Evolutionary conservation across 2,329 filamentous ascomycete genomes (phyloP).

Genomic region (Thyridium curvatum): DNA sequence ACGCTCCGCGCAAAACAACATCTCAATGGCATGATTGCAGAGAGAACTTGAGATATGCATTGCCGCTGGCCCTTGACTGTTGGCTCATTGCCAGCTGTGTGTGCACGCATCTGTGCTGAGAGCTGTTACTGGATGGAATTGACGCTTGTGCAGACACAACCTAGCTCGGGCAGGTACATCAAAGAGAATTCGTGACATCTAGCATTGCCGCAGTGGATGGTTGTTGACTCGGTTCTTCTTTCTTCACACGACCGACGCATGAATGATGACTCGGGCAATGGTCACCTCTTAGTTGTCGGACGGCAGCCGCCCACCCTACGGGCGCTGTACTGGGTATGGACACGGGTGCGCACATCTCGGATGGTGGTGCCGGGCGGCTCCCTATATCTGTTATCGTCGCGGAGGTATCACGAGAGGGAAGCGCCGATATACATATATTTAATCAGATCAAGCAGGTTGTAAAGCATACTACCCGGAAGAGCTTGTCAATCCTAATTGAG

Average conservation of each 20-base stretch:
- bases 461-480: constrained; percentile 6
- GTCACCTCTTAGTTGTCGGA: constrained; percentile 2
- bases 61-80: too few relatives aligned
- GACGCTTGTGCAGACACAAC: too few relatives aligned
- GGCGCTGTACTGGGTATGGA: constrained; percentile 16
- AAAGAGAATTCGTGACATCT: too few relatives aligned
- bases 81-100: too few relatives aligned
- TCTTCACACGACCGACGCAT: not conserved
- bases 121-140: too few relatives aligned
- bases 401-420: constrained; percentile 27
- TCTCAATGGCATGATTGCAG: too few relatives aligned
- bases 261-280: not conserved
- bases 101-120: too few relatives aligned
- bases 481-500: not conserved
- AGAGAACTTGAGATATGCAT: too few relatives aligned
- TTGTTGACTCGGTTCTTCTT: not conserved
- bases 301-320: constrained; percentile 13
- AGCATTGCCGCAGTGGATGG: too few relatives aligned
- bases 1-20: too few relatives aligned
- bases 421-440: constrained; percentile 29
- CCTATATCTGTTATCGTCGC: not conserved
- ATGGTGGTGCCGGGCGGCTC: not conserved
- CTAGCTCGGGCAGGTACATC: too few relatives aligned
- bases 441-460: constrained; percentile 21
- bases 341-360: constrained; percentile 12